A percentile compares a stretch with the other conserved stretches of the same genome.
Evolutionary conservation across 1,284 basidiomycete genomes (phyloP).

Genomic region (Cryptococcus sp.): DNA sequence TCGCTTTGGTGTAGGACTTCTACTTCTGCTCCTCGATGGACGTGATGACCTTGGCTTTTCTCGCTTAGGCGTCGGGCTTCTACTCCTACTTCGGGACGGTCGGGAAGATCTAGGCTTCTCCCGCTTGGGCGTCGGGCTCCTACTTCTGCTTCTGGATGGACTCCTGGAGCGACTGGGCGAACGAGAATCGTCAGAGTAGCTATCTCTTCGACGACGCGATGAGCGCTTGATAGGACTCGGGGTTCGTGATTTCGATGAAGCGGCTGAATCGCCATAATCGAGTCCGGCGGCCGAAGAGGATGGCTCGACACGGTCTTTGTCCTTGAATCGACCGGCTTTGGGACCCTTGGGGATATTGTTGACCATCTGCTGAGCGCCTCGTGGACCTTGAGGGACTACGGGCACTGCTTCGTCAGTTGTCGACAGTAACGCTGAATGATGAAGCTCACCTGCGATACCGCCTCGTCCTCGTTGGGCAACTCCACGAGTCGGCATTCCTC

Average conservation of each 20-base stretch:
- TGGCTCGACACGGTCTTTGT: slow-evolving; percentile 41
- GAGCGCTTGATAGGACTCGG: neutral
- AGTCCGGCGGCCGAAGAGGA: slow-evolving; percentile 19
- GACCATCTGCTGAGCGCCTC: slow-evolving; percentile 17
- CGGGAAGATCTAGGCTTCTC: slow-evolving; percentile 10
- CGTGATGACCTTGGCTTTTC: slow-evolving; percentile 4
- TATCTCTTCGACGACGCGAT: slow-evolving; percentile 8
- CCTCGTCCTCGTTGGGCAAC: slow-evolving; percentile 30
- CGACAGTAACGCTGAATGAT: neutral
- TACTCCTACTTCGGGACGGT: slow-evolving; percentile 7
- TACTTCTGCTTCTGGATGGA: slow-evolving; percentile 6
- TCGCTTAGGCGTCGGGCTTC: slow-evolving; percentile 2
- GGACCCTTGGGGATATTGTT: slow-evolving; percentile 26
- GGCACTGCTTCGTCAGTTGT: slow-evolving; percentile 1
- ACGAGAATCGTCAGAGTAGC: slow-evolving; percentile 6
- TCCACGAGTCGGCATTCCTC: slow-evolving; percentile 23
- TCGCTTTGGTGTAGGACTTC: neutral
- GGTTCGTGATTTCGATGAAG: slow-evolving; percentile 6
- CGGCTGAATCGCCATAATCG: slow-evolving; percentile 26
- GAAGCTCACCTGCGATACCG: slow-evolving; percentile 19
- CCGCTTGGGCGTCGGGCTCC: neutral
- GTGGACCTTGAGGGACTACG: slow-evolving; percentile 34
- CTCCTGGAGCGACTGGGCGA: slow-evolving; percentile 2
- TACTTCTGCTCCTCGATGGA: slow-evolving; percentile 3
- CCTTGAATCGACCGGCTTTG: slow-evolving; percentile 41